Evolutionary conservation across 768 basidiomycete genomes (phyloP).

Genomic region (Tylopilus plumbeoviolaceoides): DNA sequence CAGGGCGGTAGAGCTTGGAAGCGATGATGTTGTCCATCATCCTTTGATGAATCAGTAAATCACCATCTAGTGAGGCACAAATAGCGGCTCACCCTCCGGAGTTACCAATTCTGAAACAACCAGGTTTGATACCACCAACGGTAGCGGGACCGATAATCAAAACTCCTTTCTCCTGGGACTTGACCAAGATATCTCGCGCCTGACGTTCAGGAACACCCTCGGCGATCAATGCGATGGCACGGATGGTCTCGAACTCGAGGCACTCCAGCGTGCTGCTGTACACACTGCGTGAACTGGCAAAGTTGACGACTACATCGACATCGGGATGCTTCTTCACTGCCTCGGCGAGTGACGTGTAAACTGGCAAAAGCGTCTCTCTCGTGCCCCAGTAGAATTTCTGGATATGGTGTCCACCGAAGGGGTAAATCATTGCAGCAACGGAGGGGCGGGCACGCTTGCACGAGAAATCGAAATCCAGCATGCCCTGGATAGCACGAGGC

Average conservation of each 20-base stretch:
- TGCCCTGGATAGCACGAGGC: conserved; percentile 97
- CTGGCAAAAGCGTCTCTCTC: conserved; percentile 96
- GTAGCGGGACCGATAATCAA: conserved; percentile 96
- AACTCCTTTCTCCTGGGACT: conserved; percentile 80
- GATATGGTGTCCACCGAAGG: conserved; percentile 99
- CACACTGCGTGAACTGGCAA: conserved; percentile 89
- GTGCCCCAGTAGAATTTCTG: conserved; percentile 99
- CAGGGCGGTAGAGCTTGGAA: conserved; percentile 96
- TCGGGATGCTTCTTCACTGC: conserved; percentile 94
- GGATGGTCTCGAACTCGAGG: conserved; percentile 46
- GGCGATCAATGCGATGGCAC: conserved; percentile 85
- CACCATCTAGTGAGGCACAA: background rate
- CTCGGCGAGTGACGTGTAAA: conserved; percentile 89
- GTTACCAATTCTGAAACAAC: conserved; percentile 99
- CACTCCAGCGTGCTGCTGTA: conserved; percentile 94
- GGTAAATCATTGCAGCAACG: conserved; percentile 99
- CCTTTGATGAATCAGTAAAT: conserved; percentile 34
- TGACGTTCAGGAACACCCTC: conserved; percentile 99
- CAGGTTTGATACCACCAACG: conserved; percentile 99
- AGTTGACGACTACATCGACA: conserved; percentile 98
- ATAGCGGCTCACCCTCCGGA: conserved; percentile 74
- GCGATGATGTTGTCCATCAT: conserved; percentile 99
- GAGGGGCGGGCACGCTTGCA: conserved; percentile 89
- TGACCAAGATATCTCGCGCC: conserved; percentile 91
- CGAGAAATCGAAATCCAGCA: conserved; percentile 98